Evolutionary conservation across 495 filamentous ascomycete genomes (phyloP).

Genomic region (Penicillium silybi): DNA sequence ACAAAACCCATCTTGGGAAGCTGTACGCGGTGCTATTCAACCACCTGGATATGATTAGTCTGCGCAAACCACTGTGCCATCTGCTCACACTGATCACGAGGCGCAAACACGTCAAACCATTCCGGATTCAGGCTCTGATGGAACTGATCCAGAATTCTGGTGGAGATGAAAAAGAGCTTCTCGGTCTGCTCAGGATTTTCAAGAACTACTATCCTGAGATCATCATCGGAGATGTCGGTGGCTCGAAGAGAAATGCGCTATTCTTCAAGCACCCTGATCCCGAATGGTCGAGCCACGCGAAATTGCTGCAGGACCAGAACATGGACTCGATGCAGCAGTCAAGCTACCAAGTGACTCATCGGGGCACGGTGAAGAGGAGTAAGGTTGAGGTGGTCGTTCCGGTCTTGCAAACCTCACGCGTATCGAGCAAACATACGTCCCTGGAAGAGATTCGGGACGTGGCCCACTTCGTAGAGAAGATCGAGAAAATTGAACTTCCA

Average conservation of each 20-base stretch:
- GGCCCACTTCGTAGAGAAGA: constrained; percentile 65
- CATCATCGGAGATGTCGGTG: constrained; percentile 62
- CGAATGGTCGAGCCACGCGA: constrained; percentile 70
- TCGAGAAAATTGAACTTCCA: constrained; percentile 77
- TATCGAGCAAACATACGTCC: constrained; percentile 45
- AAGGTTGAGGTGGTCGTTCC: constrained; percentile 56
- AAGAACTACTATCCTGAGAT: constrained; percentile 91
- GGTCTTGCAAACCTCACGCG: constrained; percentile 68
- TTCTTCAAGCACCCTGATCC: constrained; percentile 66
- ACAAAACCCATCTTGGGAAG: constrained; percentile 58
- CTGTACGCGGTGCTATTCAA: constrained; percentile 80
- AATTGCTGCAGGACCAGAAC: constrained; percentile 61
- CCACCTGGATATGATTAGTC: constrained; percentile 71
- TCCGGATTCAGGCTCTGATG: constrained; percentile 77
- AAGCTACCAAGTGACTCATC: constrained; percentile 43
- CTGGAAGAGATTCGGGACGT: constrained; percentile 76
- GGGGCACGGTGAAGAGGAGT: constrained; percentile 40
- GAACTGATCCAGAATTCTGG: constrained; percentile 42
- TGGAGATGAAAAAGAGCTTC: constrained; percentile 66
- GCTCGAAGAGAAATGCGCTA: constrained; percentile 31
- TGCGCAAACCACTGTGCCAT: constrained; percentile 60
- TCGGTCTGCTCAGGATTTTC: constrained; percentile 75
- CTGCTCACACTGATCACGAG: constrained; percentile 78
- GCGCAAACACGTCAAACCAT: constrained; percentile 83
- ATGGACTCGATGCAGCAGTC: constrained; percentile 30